These are phyloP conservation scores for Globisporangium uncinulatum DNA, from an alignment of 352 stramenopile species.

Conservation along the genomic window DNA sequence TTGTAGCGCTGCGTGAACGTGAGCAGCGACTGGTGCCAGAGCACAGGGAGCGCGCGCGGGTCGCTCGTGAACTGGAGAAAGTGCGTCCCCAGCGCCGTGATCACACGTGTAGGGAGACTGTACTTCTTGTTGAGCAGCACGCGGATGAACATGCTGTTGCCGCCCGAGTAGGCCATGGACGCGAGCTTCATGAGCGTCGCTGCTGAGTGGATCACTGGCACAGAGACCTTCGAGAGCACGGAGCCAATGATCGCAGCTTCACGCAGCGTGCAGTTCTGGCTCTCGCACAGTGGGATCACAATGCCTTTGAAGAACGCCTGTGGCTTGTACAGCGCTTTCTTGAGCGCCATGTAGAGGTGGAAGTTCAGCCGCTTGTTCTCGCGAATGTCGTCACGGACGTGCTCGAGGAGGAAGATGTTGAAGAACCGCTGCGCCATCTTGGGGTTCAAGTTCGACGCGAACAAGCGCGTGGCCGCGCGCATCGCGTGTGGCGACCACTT, in stretches of 20 bases:
- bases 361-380: slow-evolving; percentile 99
- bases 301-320: slow-evolving; percentile 99
- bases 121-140: slow-evolving; percentile 99
- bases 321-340: slow-evolving; percentile 99
- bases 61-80: slow-evolving; percentile 93
- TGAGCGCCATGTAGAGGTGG: slow-evolving; percentile 98
- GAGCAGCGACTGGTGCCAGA: slow-evolving; percentile 99
- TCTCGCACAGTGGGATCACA: slow-evolving; percentile 95
- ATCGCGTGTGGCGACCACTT: slow-evolving; percentile 98
- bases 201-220: slow-evolving; percentile 98
- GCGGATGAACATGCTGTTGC: slow-evolving; percentile 98
- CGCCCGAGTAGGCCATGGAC: slow-evolving; percentile 95
- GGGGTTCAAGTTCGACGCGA: slow-evolving; percentile 99
- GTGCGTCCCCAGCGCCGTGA: slow-evolving; percentile 94
- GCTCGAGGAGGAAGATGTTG: slow-evolving; percentile 97
- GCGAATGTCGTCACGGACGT: slow-evolving; percentile 96
- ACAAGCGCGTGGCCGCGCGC: slow-evolving; percentile 95
- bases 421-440: slow-evolving; percentile 99
- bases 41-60: slow-evolving; percentile 89
- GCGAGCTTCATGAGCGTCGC: slow-evolving; percentile 98
- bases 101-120: slow-evolving; percentile 95
- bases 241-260: slow-evolving; percentile 98
- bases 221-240: slow-evolving; percentile 97
- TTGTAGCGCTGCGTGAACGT: slow-evolving; percentile 99
- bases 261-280: slow-evolving; percentile 93